phyloP scores from a whole-genome alignment of 306 rosid species.

The Glycine tomentella region DNA sequence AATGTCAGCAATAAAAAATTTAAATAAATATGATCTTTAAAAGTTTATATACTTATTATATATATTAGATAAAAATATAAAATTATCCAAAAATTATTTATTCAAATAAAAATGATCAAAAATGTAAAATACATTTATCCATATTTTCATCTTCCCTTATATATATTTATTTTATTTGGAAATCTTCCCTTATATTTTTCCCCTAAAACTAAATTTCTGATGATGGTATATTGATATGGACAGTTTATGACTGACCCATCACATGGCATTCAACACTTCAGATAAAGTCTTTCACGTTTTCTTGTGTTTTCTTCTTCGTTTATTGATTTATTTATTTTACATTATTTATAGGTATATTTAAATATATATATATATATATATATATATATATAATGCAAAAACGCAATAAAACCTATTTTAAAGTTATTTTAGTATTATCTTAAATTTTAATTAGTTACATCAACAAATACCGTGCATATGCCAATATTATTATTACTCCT shows the following conservation, averaged over 20 bases:
- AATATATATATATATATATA: not conserved
- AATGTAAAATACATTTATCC: too few relatives aligned
- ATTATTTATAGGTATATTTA: not conserved
- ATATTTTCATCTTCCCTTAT: too few relatives aligned
- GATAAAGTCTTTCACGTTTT: slow-evolving; percentile 15
- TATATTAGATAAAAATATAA: too few relatives aligned
- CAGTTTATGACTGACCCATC: not conserved
- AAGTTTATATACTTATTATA: too few relatives aligned
- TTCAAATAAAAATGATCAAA: too few relatives aligned
- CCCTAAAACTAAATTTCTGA: not conserved
- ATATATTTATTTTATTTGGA: too few relatives aligned
- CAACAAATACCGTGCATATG: not conserved
- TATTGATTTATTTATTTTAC: not conserved
- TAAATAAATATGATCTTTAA: too few relatives aligned
- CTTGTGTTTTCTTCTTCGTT: not conserved
- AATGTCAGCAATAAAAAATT: too few relatives aligned
- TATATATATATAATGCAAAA: not conserved
- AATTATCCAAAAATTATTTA: too few relatives aligned
- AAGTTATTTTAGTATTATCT: not conserved
- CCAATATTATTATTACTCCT: not conserved
- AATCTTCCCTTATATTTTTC: not conserved
- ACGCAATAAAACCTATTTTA: not conserved
- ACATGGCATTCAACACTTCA: slow-evolving; percentile 5
- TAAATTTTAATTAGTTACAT: not conserved
- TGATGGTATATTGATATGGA: not conserved